phyloP scores from a whole-genome alignment of 805 yeast genomes.

The Sugiyamaella qingdaonensis region DNA sequence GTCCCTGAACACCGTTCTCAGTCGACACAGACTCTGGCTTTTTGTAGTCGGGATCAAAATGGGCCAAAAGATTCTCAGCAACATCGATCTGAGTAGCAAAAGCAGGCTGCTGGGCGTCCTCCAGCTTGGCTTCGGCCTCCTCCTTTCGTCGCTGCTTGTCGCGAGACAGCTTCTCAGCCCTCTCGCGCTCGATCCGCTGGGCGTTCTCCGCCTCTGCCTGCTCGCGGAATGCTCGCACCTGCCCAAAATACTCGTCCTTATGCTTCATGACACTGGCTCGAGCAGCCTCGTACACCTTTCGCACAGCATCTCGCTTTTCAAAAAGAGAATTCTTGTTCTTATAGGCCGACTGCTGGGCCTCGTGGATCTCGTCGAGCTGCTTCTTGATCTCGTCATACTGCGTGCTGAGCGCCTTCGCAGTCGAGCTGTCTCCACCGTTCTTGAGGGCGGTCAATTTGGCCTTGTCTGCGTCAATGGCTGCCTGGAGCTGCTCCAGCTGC shows the following conservation, averaged over 20 bases:
- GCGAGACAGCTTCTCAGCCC: slow-evolving; percentile 52
- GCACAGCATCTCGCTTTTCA: slow-evolving; percentile 62
- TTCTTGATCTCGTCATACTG: slow-evolving; percentile 62
- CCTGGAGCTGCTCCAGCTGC: slow-evolving; percentile 68
- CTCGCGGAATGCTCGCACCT: slow-evolving; percentile 64
- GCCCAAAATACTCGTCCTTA: slow-evolving; percentile 70
- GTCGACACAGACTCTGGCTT: slow-evolving; percentile 44
- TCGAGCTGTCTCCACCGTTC: slow-evolving; percentile 50
- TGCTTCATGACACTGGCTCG: slow-evolving; percentile 63
- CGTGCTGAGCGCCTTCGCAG: slow-evolving; percentile 61
- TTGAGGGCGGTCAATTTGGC: slow-evolving; percentile 71
- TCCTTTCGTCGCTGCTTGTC: slow-evolving; percentile 49
- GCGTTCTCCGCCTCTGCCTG: slow-evolving; percentile 65
- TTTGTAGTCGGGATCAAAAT: slow-evolving; percentile 76
- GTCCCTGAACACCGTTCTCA: slow-evolving; percentile 32
- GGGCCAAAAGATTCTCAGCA: slow-evolving; percentile 65
- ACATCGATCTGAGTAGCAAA: slow-evolving; percentile 71
- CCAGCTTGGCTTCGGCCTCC: slow-evolving; percentile 66
- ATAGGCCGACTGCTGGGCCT: slow-evolving; percentile 54
- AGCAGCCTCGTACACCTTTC: slow-evolving; percentile 63
- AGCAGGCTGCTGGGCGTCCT: slow-evolving; percentile 73
- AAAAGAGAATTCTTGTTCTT: slow-evolving; percentile 62
- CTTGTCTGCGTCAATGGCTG: slow-evolving; percentile 73
- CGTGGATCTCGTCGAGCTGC: slow-evolving; percentile 62
- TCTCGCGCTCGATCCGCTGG: slow-evolving; percentile 66